These are phyloP conservation scores for Solanum medicagineum DNA, from an alignment of 257 asterid species.

Conservation along the genomic window DNA sequence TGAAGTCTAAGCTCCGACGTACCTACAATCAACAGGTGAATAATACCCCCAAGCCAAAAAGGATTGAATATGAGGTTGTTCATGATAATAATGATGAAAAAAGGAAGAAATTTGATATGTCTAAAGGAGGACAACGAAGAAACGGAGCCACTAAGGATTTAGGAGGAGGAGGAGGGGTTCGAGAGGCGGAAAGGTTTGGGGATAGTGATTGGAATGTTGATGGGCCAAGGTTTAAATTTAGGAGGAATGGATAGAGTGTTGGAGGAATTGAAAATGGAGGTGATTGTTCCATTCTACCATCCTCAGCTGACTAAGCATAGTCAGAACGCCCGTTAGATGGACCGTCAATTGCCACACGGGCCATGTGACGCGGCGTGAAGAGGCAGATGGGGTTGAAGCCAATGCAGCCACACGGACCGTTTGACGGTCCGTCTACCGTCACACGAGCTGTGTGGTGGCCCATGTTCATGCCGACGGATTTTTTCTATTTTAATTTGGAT, in stretches of 20 bases:
- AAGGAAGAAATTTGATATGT: conserved; percentile 23
- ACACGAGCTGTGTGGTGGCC: too few relatives aligned
- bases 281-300: conserved; percentile 56
- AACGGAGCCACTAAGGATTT: not conserved
- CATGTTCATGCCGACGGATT: too few relatives aligned
- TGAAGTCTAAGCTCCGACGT: conserved; percentile 51
- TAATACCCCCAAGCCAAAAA: not conserved
- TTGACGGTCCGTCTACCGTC: too few relatives aligned
- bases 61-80: conserved; percentile 18
- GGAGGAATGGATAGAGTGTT: conserved; percentile 69
- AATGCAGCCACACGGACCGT: too few relatives aligned
- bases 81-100: conserved; percentile 16
- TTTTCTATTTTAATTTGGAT: too few relatives aligned
- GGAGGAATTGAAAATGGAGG: conserved; percentile 65
- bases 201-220: not conserved
- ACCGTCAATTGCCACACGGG: too few relatives aligned
- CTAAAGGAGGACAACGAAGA: conserved; percentile 13
- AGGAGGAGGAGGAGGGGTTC: not conserved
- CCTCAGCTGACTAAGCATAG: conserved; percentile 35
- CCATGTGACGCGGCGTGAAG: too few relatives aligned
- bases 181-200: conserved; percentile 4
- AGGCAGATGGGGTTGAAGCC: too few relatives aligned
- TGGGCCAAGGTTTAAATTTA: conserved; percentile 62
- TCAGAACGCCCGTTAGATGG: too few relatives aligned
- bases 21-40: conserved; percentile 24